Base-by-base conservation (phyloP, 441 rosid genomes). In the Corymbia calophylla region DNA sequence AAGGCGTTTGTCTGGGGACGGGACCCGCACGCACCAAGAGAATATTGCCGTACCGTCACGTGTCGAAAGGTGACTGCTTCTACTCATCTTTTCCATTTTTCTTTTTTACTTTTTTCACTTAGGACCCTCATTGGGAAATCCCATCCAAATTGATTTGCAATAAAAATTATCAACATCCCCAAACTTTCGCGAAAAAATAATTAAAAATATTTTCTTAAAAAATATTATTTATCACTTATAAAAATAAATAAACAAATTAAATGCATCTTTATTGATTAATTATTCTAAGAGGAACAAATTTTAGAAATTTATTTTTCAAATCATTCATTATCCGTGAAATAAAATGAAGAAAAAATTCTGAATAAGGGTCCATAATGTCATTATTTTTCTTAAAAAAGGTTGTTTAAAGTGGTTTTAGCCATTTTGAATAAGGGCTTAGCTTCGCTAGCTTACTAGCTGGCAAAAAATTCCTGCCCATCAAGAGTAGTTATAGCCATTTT, bases 221-320 rank as follows among this genome's bases (percentile, higher is more conserved):
- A 31, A 0, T 4, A 18, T 32, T 0, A 12, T 12, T 68, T 9
- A 2, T 9, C 2, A 2, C 25, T 19, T 4, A 8, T 18, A 70
- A 70, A 32, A 17, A 31, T 31, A 31, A 68, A 39, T 39, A 0
- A 39, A 39, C 5, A 8, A 17, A 32, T 32, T 1, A 66, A 4
- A 17, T 1, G 2, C 18, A 17, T 8, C 0, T 5, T 1, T 1
- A 5, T 0, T 9, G 1, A 18, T 2, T 1, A 17, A 18, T 15
- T 66, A 4, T 3, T 66, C 18, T 2, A 0, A 8, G 8, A 1
- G 1, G 16, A 32, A 9, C 3, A 9, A 32, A 2, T 18, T 32
- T 68, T 68, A 4, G 1, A 16, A 66, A 31, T 0, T 9, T 4
- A 66, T 8, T 31, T 66, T 31, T 18, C 1, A 68, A 66, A 68